Conservation (phyloP, 2,329 filamentous ascomycete species). For the Coleophoma cylindrospora region DNA sequence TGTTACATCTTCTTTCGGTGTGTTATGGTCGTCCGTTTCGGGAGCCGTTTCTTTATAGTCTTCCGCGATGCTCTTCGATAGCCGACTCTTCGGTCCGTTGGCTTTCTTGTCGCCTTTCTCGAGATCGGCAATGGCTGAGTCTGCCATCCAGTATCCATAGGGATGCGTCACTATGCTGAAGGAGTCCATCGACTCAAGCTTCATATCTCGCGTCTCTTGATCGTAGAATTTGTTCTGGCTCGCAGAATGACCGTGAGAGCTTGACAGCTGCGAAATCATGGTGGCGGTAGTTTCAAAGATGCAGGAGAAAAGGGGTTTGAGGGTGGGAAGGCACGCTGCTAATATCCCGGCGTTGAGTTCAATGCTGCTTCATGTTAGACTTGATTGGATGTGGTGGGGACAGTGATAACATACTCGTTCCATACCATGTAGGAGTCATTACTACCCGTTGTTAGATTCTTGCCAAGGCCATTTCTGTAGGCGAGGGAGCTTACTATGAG, state of each 20-base stretch:
- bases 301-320: conserved; percentile 33
- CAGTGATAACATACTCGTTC: conserved; percentile 26
- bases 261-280: not conserved
- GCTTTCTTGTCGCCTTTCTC: not conserved
- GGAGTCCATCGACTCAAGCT: not conserved
- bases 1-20: too few relatives aligned
- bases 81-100: not conserved
- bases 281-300: conserved; percentile 21
- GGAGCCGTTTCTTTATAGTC: not conserved
- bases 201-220: conserved; percentile 7
- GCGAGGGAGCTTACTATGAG: conserved; percentile 13
- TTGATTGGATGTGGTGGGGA: not conserved
- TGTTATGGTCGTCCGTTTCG: too few relatives aligned
- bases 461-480: not conserved
- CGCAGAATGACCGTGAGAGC: not conserved
- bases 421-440: conserved; percentile 33
- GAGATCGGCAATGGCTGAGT: not conserved
- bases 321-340: conserved; percentile 35
- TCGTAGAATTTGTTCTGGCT: conserved; percentile 3
- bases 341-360: conserved; percentile 39
- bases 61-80: not conserved
- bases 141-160: not conserved
- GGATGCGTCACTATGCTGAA: conserved; percentile 2
- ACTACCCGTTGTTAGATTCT: conserved; percentile 1
- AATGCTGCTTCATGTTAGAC: conserved; percentile 20